Conservation (phyloP, 1,284 basidiomycete genomes). For the Rhodotorula sp. region DNA sequence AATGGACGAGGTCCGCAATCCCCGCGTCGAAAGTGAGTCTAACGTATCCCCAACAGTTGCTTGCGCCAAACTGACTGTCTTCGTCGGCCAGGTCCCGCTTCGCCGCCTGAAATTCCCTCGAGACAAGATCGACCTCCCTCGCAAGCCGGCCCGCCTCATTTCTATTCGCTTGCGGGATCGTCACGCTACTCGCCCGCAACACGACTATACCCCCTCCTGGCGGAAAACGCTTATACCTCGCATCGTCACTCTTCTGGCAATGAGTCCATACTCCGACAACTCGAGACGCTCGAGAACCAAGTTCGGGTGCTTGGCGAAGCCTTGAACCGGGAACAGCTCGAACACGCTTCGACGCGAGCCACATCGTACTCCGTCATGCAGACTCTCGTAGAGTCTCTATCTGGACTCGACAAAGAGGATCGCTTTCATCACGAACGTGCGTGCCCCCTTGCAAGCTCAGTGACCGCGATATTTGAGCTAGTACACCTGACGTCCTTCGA, state of each 20-base stretch:
- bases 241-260: not conserved
- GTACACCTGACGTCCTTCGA: not conserved
- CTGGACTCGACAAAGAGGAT: constrained; percentile 11
- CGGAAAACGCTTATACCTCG: not conserved
- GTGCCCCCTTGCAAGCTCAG: not conserved
- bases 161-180: not conserved
- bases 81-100: not conserved
- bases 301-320: constrained; percentile 13
- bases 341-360: not conserved
- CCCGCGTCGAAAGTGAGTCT: not conserved
- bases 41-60: no score
- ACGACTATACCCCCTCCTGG: not conserved
- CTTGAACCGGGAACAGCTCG: constrained; percentile 20
- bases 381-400: constrained; percentile 6
- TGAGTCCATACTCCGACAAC: constrained; percentile 9
- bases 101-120: not conserved
- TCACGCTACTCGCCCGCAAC: constrained; percentile 4
- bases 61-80: not conserved
- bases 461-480: not conserved
- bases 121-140: not conserved
- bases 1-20: no score
- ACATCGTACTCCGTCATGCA: constrained; percentile 13
- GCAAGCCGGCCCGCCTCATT: not conserved
- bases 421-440: constrained; percentile 16
- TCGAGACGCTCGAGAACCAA: constrained; percentile 17